Evolutionary conservation across 306 rosid genomes (phyloP).

Genomic region (Prunus mongolica): DNA sequence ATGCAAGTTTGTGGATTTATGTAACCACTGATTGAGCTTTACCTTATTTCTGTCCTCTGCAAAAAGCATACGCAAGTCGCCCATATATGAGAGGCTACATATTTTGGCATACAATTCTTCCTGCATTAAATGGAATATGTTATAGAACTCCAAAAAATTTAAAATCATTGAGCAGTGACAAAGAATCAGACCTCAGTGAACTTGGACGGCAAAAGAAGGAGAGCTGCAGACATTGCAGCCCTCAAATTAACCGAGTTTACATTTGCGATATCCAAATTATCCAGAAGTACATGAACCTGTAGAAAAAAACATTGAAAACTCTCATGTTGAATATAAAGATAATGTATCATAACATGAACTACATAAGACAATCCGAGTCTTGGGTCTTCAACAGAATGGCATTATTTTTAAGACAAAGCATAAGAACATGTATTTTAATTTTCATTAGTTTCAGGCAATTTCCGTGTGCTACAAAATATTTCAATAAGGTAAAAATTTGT

Average conservation of each 20-base stretch:
- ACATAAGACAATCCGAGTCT: background rate
- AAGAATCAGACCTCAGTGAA: constrained; percentile 66
- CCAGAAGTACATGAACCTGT: constrained; percentile 73
- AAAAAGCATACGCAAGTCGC: constrained; percentile 90
- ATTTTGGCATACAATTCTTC: constrained; percentile 84
- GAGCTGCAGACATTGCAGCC: constrained; percentile 83
- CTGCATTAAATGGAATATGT: constrained; percentile 40
- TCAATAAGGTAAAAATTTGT: constrained; percentile 1
- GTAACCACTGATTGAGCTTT: constrained; percentile 21
- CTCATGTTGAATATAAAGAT: background rate
- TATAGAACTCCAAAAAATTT: constrained; percentile 21
- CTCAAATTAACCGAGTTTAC: constrained; percentile 67
- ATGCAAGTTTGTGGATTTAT: constrained; percentile 10
- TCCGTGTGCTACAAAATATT: background rate
- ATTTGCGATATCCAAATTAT: constrained; percentile 47
- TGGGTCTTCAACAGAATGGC: background rate
- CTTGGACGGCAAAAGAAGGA: constrained; percentile 77
- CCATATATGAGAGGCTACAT: constrained; percentile 84
- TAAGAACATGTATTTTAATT: background rate
- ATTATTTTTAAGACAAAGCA: background rate
- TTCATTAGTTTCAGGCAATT: background rate
- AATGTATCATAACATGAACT: background rate
- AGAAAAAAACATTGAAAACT: constrained; percentile 4
- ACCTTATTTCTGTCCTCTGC: constrained; percentile 94
- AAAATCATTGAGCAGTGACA: constrained; percentile 24